Evolutionary conservation across 139 green algal species (phyloP).

Genomic region (Chlamydomonas eustigma): DNA sequence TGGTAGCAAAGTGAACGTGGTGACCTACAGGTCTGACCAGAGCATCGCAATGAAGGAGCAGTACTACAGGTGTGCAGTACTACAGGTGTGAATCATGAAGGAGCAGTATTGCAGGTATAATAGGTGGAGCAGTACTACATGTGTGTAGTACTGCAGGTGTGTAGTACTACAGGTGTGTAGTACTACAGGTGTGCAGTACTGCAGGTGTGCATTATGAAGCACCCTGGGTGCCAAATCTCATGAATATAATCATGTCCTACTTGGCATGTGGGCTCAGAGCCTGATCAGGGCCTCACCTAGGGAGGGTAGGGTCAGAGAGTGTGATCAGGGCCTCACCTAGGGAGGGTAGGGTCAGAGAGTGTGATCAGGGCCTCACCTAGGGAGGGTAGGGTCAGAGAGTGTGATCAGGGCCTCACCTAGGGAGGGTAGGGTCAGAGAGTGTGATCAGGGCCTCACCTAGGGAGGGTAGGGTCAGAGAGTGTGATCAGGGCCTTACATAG

Average conservation of each 20-base stretch:
- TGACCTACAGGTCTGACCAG: slow-evolving; percentile 53
- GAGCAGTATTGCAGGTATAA: background rate
- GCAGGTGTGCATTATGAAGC: background rate
- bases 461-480: no score
- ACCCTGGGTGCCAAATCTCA: no score
- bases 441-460: background rate
- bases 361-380: no score
- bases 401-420: background rate
- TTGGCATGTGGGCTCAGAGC: no score
- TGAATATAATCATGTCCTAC: no score
- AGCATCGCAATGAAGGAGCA: slow-evolving; percentile 78
- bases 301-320: no score
- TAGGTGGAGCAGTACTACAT: background rate
- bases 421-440: background rate
- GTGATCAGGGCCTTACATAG: no score
- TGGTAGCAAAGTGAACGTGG: slow-evolving; percentile 50
- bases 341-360: no score
- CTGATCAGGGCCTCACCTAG: no score
- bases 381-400: no score
- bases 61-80: slow-evolving; percentile 61
- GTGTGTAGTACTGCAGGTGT: background rate
- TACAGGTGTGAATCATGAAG: background rate
- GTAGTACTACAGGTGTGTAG: background rate
- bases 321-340: no score
- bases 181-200: background rate